phyloP scores from a whole-genome alignment of 257 asterid genomes.

The Thymus mandschuricus region DNA sequence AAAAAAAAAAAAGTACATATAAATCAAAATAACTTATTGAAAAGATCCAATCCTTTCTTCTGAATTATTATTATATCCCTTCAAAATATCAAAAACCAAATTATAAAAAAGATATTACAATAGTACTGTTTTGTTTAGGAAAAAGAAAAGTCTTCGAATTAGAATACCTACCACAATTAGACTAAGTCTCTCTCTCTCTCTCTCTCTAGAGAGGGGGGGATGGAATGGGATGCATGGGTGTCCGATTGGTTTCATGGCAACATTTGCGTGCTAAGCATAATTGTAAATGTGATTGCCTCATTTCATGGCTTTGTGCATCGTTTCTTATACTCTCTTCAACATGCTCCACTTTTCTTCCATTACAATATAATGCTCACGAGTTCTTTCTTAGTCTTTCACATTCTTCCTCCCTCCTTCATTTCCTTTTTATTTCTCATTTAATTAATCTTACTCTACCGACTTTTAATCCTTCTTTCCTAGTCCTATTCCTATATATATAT shows the following conservation, averaged over 20 bases:
- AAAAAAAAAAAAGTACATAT: no score
- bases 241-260: constrained; percentile 29
- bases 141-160: background rate
- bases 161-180: background rate
- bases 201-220: constrained; percentile 6
- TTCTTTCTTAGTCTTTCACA: constrained; percentile 25
- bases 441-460: background rate
- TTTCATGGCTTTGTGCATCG: constrained; percentile 48
- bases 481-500: background rate
- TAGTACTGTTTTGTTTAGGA: no score
- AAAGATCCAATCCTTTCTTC: background rate
- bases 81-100: constrained; percentile 15
- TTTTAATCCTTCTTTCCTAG: no score
- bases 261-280: constrained; percentile 32
- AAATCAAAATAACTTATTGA: background rate
- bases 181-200: constrained; percentile 12
- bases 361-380: constrained; percentile 40
- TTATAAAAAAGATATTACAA: background rate
- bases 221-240: constrained; percentile 22
- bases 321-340: constrained; percentile 40
- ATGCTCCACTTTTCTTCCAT: constrained; percentile 68
- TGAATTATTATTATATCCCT: background rate
- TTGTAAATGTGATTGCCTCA: constrained; percentile 24
- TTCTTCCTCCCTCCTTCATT: constrained; percentile 19
- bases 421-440: background rate